Percentiles rank a stretch among this genome's conserved stretches.
Conservation (phyloP, 2,329 filamentous ascomycete species). For the Talaromyces sp. region DNA sequence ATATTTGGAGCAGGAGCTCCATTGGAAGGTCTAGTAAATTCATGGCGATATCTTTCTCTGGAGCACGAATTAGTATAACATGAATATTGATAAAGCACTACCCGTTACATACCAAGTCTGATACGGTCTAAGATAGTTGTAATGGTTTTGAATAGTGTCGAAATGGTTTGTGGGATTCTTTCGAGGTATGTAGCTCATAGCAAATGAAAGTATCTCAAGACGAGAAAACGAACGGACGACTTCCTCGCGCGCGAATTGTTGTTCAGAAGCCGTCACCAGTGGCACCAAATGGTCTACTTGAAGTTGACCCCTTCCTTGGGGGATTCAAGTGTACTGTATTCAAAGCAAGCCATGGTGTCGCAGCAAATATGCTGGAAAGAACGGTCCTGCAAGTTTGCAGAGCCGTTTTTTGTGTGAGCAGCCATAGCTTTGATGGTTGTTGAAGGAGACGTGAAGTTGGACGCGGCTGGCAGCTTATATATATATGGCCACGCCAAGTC, state of each 20-base stretch:
- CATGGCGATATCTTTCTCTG: conserved; percentile 39
- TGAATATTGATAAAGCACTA: not conserved
- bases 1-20: conserved; percentile 58
- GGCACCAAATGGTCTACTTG: conserved; percentile 24
- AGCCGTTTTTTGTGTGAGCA: conserved; percentile 19
- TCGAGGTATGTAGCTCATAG: not conserved
- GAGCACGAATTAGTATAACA: not conserved
- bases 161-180: not conserved
- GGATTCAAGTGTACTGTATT: conserved; percentile 21
- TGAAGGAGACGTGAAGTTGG: not conserved
- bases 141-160: not conserved
- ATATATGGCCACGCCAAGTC: not conserved
- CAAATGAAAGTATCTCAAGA: conserved; percentile 1
- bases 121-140: not conserved
- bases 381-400: conserved; percentile 20
- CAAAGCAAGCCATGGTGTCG: conserved; percentile 4
- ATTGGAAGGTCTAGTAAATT: conserved; percentile 54
- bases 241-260: conserved; percentile 20
- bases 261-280: conserved; percentile 23
- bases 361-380: not conserved
- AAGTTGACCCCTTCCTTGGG: conserved; percentile 34
- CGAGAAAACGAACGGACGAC: conserved; percentile 12
- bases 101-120: not conserved
- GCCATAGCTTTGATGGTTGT: conserved; percentile 13
- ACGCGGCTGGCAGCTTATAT: not conserved